Base-by-base conservation (phyloP, 371 early-diverging fungal genomes). In the Apophysomyces trapeziformis region DNA sequence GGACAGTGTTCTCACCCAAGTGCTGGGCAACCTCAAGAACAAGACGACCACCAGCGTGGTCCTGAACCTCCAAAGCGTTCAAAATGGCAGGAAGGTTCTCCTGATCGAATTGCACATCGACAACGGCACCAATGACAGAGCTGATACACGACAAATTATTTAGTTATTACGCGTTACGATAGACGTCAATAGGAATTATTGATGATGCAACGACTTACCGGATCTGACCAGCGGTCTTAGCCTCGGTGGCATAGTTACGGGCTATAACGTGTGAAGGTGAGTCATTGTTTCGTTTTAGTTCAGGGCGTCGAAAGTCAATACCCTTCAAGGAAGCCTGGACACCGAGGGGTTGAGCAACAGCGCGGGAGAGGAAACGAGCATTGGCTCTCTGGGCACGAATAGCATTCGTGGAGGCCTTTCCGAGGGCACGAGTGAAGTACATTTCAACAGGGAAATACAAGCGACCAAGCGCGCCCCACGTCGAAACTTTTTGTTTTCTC, bases 1-100 rank as follows among this genome's bases (percentile, higher is more conserved):
- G 16, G 21, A 57, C 97, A 62, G 95, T 95, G 92, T 95, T 95
- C 80, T 96, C 96, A 73, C 96, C 95, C 82, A 95, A 85, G 78
- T 96, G 97, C 85, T 95, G 95, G 61, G 96, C 79, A 57, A 96
- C 97, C 82, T 96, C 97, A 35, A 96, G 89, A 65, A 96, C 97
- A 63, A 96, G 86, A 69, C 96, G 93, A 63, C 80, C 74, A 71
- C 85, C 85, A 47, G 75, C 61, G 78, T 91, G 85, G 83, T 83
- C 85, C 79, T 92, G 82, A 63, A 96, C 94, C 85, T 96, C 97
- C 16, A 96, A 89, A 63, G 96, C 96, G 89, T 96, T 96, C 71
- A 95, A 86, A 77, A 96, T 96, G 66, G 95, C 88, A 57, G 97
- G 97, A 57, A 96, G 89, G 76, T 81, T 87, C 50, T 92, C 92